A percentile compares a stretch with the other conserved stretches of the same genome.
Evolutionary conservation across 129 eudicot species (phyloP).

Genomic region (Lonicera japonica): DNA sequence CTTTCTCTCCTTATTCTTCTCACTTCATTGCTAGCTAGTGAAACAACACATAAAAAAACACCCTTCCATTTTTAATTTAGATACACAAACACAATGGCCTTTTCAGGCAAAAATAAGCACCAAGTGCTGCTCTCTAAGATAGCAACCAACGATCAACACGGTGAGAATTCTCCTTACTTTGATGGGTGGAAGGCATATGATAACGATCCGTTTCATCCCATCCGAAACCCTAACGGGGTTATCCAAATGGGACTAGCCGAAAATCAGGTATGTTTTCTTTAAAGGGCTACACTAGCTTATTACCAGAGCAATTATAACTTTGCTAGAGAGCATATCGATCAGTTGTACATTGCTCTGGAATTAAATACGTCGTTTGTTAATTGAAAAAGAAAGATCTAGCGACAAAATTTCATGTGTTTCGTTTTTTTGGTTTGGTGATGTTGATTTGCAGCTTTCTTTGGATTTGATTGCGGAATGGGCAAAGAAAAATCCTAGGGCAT

Average conservation of each 20-base stretch:
- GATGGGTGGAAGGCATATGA: conserved; percentile 95
- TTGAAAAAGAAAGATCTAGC: background rate
- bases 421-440: too few species aligned
- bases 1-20: background rate
- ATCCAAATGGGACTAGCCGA: conserved; percentile 92
- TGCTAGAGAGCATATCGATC: too few species aligned
- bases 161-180: conserved; percentile 78
- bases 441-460: conserved; percentile 53
- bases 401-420: background rate
- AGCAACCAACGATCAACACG: conserved; percentile 67
- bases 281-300: too few species aligned
- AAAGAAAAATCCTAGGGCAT: conserved; percentile 53
- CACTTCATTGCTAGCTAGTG: background rate
- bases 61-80: too few species aligned
- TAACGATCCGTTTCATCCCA: conserved; percentile 56
- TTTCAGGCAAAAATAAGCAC: background rate
- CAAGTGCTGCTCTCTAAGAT: conserved; percentile 45
- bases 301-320: too few species aligned
- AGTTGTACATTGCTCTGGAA: background rate
- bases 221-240: conserved; percentile 55
- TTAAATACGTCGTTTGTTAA: background rate
- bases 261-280: conserved; percentile 48
- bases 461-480: conserved; percentile 75
- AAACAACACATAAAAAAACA: background rate
- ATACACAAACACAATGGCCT: conserved; percentile 8